A percentile compares a stretch with the other conserved stretches of the same genome.
Evolutionary conservation across 495 filamentous ascomycete species (phyloP).

Genomic region (Penicillium lividum): DNA sequence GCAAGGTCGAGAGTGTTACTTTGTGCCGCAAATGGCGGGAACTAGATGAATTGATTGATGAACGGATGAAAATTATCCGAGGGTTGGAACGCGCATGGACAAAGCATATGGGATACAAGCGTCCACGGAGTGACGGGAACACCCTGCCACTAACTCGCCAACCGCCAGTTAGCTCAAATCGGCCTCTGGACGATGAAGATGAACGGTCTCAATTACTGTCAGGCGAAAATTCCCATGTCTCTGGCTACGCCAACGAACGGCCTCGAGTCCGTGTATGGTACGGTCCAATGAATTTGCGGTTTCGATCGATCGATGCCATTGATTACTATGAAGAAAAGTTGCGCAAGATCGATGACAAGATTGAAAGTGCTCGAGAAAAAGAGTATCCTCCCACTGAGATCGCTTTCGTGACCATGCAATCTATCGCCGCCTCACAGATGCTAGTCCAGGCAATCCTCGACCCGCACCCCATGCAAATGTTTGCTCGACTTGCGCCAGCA

Average conservation of each 20-base stretch:
- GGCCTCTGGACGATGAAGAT: slow-evolving; percentile 42
- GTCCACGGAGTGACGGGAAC: slow-evolving; percentile 48
- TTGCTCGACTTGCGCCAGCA: slow-evolving; percentile 81
- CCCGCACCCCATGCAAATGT: slow-evolving; percentile 79
- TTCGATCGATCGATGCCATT: slow-evolving; percentile 80
- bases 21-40: slow-evolving; percentile 86
- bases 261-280: slow-evolving; percentile 78
- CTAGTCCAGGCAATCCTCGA: slow-evolving; percentile 90
- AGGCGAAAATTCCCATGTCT: slow-evolving; percentile 35
- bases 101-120: slow-evolving; percentile 59
- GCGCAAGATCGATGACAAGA: slow-evolving; percentile 76
- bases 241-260: slow-evolving; percentile 50
- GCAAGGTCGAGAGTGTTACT: slow-evolving; percentile 88
- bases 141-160: slow-evolving; percentile 53
- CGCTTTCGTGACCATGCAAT: slow-evolving; percentile 97
- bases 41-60: slow-evolving; percentile 72
- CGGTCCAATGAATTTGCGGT: slow-evolving; percentile 72
- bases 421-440: slow-evolving; percentile 90
- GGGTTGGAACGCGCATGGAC: slow-evolving; percentile 87
- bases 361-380: slow-evolving; percentile 68
- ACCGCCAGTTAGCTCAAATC: slow-evolving; percentile 39
- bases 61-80: slow-evolving; percentile 63
- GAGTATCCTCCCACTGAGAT: slow-evolving; percentile 75
- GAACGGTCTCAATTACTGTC: slow-evolving; percentile 56
- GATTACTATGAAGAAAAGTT: slow-evolving; percentile 90